Evolutionary conservation across 83 land plant species (phyloP), one percentile per base, ranked within the genome.

Genomic region (Picea abies): DNA sequence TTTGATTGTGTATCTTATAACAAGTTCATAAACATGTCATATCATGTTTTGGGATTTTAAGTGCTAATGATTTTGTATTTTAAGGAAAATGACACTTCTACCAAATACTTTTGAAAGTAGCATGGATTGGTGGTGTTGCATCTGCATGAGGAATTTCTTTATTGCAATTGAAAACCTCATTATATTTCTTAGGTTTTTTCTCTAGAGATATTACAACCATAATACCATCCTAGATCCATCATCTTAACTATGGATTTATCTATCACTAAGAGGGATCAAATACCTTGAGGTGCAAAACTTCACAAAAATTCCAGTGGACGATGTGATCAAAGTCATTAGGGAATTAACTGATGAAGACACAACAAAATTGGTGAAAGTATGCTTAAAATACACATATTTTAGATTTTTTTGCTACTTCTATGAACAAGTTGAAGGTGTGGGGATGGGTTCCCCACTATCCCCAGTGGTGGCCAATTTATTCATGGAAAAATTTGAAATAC

Each of bases 71-170:
- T 82, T 64, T 60, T 25, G 44, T 41, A 37, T 86, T n/a, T n/a
- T n/a, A n/a, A 92, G 94, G 92, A 23, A 89, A 87, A 5, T 92
- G 91, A 88, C 93, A 92, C 79, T 90, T 92, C 70, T 89, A 92
- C 75, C 91, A 90, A 84, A 82, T 86, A 91, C 90, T 91, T 52
- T 88, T 89, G 6, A 58, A 86, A n/a, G 84, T n/a, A n/a, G n/a
- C n/a, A n/a, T n/a, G n/a, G n/a, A n/a, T n/a, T n/a, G n/a, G n/a
- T n/a, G n/a, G n/a, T n/a, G n/a, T n/a, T n/a, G n/a, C n/a, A n/a
- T n/a, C n/a, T n/a, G n/a, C n/a, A n/a, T n/a, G n/a, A n/a, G n/a
- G n/a, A n/a, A n/a, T n/a, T n/a, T n/a, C n/a, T n/a, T n/a, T n/a
- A n/a, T n/a, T n/a, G n/a, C n/a, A n/a, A n/a, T n/a, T n/a, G n/a